Conservation (phyloP, 306 rosid species). For the Corylus avellana region DNA sequence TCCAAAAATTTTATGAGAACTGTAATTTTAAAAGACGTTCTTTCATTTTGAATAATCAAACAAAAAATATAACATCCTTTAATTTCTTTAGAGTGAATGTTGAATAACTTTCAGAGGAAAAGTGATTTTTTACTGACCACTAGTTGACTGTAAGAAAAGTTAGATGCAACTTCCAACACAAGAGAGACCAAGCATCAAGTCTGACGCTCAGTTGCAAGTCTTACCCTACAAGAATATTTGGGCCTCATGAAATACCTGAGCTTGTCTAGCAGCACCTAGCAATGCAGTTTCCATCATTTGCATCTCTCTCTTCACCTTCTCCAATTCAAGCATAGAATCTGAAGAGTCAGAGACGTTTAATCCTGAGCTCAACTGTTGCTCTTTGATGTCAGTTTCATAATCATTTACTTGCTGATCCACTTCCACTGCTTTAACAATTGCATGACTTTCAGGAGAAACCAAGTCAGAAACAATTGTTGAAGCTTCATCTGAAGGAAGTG, state of each 20-base stretch:
- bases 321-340: constrained; percentile 60
- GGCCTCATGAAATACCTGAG: constrained; percentile 70
- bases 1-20: neutral
- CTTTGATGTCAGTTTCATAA: constrained; percentile 44
- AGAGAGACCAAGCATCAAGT: constrained; percentile 16
- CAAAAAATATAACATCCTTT: neutral
- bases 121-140: neutral
- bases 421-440: constrained; percentile 38
- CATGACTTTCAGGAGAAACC: constrained; percentile 46
- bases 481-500: constrained; percentile 46
- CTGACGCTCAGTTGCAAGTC: constrained; percentile 6
- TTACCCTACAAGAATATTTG: constrained; percentile 18
- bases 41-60: neutral
- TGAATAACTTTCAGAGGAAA: neutral
- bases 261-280: constrained; percentile 98
- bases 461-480: constrained; percentile 28
- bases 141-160: neutral
- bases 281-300: constrained; percentile 96
- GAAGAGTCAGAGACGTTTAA: constrained; percentile 39
- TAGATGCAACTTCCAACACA: neutral
- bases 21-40: neutral
- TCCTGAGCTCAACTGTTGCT: constrained; percentile 46
- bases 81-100: neutral
- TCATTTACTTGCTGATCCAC: constrained; percentile 36
- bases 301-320: constrained; percentile 76